Evolutionary conservation across 495 filamentous ascomycete species (phyloP), one percentile per base, ranked within the genome.

Genomic region (Annulohypoxylon bovei): DNA sequence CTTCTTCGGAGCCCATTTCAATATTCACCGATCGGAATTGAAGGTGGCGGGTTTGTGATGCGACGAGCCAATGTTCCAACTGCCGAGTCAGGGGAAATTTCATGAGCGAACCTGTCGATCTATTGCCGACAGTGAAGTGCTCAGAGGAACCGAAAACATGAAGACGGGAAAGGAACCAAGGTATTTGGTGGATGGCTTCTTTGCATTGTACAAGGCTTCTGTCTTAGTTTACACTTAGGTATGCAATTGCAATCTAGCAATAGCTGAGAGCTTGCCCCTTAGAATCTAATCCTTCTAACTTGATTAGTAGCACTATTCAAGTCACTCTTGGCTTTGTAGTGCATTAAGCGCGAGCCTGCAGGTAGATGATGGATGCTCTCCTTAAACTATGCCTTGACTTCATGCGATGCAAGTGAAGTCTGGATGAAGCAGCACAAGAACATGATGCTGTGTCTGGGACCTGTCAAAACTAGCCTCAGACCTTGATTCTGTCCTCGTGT

Each of bases 401-500:
- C 46, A 5, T 52, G 14, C 50, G 11, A 52, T 35, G 53, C 35
- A 40, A 42, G 44, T 59, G 64, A 64, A 59, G 70, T 25, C 49
- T 57, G 49, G 47, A 60, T 65, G 53, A 53, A 61, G 65, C 55
- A 52, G 37, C 60, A 72, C 70, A 62, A 61, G 60, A 49, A 42
- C 46, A 54, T 16, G 53, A 72, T 50, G 64, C 25, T n/a, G 70
- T 68, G 65, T 72, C 62, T 68, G 28, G 68, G 54, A 72, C 70
- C 64, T 72, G 70, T 68, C 70, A 72, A 68, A 68, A 58, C 65
- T 64, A 65, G 70, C 64, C 65, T 59, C 55, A 72, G 70, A 68
- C 70, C 62, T 62, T 68, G 64, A 65, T 53, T 53, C 54, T 72
- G 65, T 56, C 58, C 37, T 64, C 46, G 63, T 67, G 63, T 64